Evolutionary conservation across 805 yeast genomes (phyloP).

Genomic region (Starmerella etchellsii): DNA sequence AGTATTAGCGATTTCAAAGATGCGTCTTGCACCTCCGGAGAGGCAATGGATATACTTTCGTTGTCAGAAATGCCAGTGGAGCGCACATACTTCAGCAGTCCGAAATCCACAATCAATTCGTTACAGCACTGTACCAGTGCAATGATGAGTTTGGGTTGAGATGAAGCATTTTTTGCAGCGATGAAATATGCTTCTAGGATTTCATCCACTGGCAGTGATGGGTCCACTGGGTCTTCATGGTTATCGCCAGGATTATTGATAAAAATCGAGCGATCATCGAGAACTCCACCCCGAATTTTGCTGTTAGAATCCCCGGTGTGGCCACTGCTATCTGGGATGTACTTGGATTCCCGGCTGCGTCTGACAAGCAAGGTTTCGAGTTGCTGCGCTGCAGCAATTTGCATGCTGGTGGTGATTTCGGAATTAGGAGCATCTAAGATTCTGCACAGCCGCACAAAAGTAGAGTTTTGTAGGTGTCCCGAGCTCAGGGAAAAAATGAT

Average conservation of each 20-base stretch:
- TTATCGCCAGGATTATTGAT: too few relatives aligned
- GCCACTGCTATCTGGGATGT: neutral
- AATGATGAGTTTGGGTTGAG: constrained; percentile 2
- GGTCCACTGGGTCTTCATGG: neutral
- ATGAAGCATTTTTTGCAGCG: neutral
- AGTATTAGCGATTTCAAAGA: neutral
- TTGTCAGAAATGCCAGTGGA: neutral
- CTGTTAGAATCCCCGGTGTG: neutral
- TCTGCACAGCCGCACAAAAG: constrained; percentile 25
- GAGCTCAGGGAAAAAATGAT: constrained; percentile 30
- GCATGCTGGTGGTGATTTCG: constrained; percentile 26
- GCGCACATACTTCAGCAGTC: neutral
- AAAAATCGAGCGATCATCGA: neutral
- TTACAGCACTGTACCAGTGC: constrained; percentile 7
- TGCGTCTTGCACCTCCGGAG: neutral
- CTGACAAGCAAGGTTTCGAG: constrained; percentile 21
- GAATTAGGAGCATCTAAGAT: constrained; percentile 21
- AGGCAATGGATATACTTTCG: neutral
- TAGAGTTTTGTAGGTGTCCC: constrained; percentile 30
- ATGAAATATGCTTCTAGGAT: neutral
- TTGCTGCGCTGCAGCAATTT: constrained; percentile 28
- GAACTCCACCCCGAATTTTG: constrained; percentile 1
- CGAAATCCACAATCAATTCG: constrained; percentile 4
- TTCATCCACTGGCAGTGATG: neutral
- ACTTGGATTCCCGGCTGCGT: neutral